These are phyloP conservation scores for Sphaerobolus stellatus DNA, from an alignment of 1,284 basidiomycete genomes.

Conservation along the genomic window DNA sequence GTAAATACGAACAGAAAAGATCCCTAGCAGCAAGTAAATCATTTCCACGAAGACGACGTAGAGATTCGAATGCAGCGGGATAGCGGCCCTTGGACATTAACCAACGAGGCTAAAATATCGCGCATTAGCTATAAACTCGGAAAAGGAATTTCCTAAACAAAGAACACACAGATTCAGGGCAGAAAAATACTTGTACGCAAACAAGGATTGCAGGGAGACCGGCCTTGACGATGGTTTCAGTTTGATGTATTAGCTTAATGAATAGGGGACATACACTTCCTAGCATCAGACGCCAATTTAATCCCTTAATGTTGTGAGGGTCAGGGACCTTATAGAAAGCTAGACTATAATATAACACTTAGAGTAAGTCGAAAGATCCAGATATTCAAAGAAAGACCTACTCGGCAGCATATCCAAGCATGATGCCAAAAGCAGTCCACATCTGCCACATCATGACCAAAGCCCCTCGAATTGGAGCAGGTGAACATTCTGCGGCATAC, in stretches of 20 bases:
- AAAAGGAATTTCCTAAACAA: neutral
- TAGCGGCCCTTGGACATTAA: slow-evolving; percentile 68
- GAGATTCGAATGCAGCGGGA: slow-evolving; percentile 60
- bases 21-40: slow-evolving; percentile 78
- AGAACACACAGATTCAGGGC: slow-evolving; percentile 45
- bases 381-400: neutral
- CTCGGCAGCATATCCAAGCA: slow-evolving; percentile 56
- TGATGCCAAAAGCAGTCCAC: slow-evolving; percentile 70
- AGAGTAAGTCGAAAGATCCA: neutral
- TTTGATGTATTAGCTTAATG: neutral
- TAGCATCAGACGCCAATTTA: slow-evolving; percentile 71
- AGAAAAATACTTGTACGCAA: slow-evolving; percentile 54
- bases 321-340: slow-evolving; percentile 56
- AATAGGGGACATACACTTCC: slow-evolving; percentile 40
- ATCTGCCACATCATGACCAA: slow-evolving; percentile 70
- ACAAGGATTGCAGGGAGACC: slow-evolving; percentile 63
- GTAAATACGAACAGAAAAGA: slow-evolving; percentile 44
- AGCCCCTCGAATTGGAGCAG: slow-evolving; percentile 70
- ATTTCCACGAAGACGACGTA: slow-evolving; percentile 63
- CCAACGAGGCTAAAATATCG: slow-evolving; percentile 57
- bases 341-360: slow-evolving; percentile 25
- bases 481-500: slow-evolving; percentile 68
- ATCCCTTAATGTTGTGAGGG: slow-evolving; percentile 44
- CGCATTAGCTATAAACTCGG: neutral
- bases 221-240: slow-evolving; percentile 35